Percentiles rank a stretch among this genome's conserved stretches.
These are phyloP conservation scores for Botrytis deweyae DNA, from an alignment of 2,329 filamentous ascomycete genomes.

Conservation along the genomic window DNA sequence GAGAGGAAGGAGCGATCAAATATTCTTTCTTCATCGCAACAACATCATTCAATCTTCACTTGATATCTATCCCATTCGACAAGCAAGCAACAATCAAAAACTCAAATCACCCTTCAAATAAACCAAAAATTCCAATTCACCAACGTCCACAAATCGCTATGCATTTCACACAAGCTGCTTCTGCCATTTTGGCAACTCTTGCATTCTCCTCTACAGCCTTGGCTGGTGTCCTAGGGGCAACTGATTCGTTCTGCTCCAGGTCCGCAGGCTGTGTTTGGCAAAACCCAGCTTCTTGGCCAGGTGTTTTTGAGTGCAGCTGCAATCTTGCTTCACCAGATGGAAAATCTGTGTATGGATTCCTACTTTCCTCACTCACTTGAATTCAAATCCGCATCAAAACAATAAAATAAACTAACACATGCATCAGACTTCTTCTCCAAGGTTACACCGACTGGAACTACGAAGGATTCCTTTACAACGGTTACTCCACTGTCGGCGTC, in stretches of 20 bases:
- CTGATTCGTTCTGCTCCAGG: slow-evolving; percentile 1
- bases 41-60: slow-evolving; percentile 8
- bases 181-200: slow-evolving; percentile 16
- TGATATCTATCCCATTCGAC: not conserved
- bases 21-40: slow-evolving; percentile 10
- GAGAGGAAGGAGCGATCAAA: not conserved
- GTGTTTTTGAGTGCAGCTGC: slow-evolving; percentile 14
- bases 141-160: not conserved
- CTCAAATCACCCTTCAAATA: not conserved
- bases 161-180: slow-evolving; percentile 11
- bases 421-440: not conserved
- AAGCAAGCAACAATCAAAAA: not conserved
- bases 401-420: not conserved
- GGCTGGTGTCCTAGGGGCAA: not conserved
- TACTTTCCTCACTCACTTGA: not conserved
- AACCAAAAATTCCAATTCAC: not conserved
- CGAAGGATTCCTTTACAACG: slow-evolving; percentile 4
- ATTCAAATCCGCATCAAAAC: not conserved
- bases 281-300: not conserved
- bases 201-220: slow-evolving; percentile 8
- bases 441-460: not conserved
- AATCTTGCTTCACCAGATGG: not conserved
- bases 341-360: not conserved
- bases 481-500: not conserved
- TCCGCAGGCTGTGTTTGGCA: slow-evolving; percentile 6